Conservation (phyloP, 129 eudicot genomes). For the Chrysanthemum seticuspe region DNA sequence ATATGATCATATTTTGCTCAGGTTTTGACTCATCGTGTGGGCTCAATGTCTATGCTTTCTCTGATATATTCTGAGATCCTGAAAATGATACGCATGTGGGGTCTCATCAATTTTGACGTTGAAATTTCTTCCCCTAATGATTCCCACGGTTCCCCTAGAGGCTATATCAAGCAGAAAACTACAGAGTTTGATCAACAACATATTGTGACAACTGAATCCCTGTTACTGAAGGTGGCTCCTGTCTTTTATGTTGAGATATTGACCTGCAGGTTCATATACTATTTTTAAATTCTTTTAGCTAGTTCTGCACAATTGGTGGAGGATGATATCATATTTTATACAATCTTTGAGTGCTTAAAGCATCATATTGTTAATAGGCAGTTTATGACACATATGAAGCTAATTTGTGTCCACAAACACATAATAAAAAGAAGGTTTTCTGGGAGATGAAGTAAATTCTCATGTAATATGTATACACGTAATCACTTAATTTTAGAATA, state of each 20-base stretch:
- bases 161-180: slow-evolving; percentile 68
- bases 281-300: slow-evolving; percentile 5
- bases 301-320: too few species aligned
- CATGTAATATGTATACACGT: slow-evolving; percentile 7
- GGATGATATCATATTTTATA: too few species aligned
- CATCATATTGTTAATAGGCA: background rate
- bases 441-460: background rate
- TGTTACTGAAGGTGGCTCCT: slow-evolving; percentile 66
- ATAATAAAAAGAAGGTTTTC: too few species aligned
- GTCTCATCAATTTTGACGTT: slow-evolving; percentile 64
- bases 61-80: slow-evolving; percentile 77
- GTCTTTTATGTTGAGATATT: slow-evolving; percentile 26
- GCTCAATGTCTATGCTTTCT: slow-evolving; percentile 75
- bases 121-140: slow-evolving; percentile 73
- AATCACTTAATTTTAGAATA: background rate
- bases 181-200: slow-evolving; percentile 69
- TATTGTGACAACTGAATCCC: slow-evolving; percentile 62
- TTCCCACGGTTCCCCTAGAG: slow-evolving; percentile 62
- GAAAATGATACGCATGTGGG: slow-evolving; percentile 73
- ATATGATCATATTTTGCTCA: slow-evolving; percentile 21
- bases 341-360: too few species aligned
- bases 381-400: background rate
- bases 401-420: background rate
- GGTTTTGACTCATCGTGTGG: slow-evolving; percentile 90
- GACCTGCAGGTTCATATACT: slow-evolving; percentile 30